Conservation (phyloP, 2,329 filamentous ascomycete species). For the Berkeleyomyces basicola region DNA sequence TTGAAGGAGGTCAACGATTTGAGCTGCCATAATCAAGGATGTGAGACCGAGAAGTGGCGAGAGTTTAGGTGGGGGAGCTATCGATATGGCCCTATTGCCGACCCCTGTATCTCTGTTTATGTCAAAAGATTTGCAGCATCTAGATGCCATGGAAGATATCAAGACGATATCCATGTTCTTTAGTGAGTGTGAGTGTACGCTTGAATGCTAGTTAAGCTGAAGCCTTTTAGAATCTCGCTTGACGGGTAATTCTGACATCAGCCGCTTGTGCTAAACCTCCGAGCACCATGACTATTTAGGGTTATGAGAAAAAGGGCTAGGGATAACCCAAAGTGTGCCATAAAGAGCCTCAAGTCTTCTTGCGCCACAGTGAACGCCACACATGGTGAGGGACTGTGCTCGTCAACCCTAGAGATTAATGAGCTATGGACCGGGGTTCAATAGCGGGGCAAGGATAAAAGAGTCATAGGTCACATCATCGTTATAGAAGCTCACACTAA, state of each 20-base stretch:
- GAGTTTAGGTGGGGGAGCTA: not conserved
- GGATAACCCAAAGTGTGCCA: not conserved
- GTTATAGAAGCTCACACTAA: not conserved
- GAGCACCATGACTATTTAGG: too few relatives aligned
- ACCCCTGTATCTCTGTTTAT: not conserved
- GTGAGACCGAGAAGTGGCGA: not conserved
- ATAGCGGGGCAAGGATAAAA: constrained; percentile 1
- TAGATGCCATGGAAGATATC: not conserved
- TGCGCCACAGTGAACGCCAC: constrained; percentile 4
- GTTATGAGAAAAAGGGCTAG: too few relatives aligned
- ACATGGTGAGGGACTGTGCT: not conserved
- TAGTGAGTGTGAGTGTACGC: too few relatives aligned
- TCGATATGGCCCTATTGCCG: not conserved
- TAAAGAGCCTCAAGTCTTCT: not conserved
- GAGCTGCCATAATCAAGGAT: not conserved
- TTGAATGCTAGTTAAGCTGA: too few relatives aligned
- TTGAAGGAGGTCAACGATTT: not conserved
- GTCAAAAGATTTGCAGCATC: not conserved
- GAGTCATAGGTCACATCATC: constrained; percentile 5
- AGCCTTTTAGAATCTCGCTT: too few relatives aligned
- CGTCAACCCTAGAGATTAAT: not conserved
- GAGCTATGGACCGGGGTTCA: constrained; percentile 4
- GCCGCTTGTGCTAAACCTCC: too few relatives aligned
- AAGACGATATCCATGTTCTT: too few relatives aligned
- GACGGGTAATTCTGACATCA: too few relatives aligned